phyloP scores from a whole-genome alignment of 2,329 filamentous ascomycete species.

The Talaromyces albobiverticillius region DNA sequence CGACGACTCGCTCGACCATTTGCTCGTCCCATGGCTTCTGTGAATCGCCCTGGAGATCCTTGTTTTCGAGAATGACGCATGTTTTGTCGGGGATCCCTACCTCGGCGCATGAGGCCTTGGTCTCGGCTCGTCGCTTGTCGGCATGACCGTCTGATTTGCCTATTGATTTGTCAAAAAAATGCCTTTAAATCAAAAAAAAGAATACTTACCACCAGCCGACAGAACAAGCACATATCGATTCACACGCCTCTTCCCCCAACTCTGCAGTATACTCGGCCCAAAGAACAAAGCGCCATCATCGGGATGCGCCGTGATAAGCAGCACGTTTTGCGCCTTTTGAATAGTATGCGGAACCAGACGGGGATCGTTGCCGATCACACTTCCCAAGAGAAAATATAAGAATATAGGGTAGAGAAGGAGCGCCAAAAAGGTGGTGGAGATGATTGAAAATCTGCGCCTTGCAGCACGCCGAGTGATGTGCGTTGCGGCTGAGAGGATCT shows the following conservation, averaged over 20 bases:
- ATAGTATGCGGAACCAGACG: conserved; percentile 36
- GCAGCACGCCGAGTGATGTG: conserved; percentile 13
- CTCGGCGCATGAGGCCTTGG: conserved; percentile 21
- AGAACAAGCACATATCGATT: conserved; percentile 21
- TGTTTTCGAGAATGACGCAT: conserved; percentile 35
- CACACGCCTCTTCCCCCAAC: conserved; percentile 16
- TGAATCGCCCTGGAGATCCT: conserved; percentile 38
- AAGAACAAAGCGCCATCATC: conserved; percentile 29
- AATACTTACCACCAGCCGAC: conserved; percentile 15
- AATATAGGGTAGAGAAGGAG: conserved; percentile 24
- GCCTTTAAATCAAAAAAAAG: not conserved
- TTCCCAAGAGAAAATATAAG: conserved; percentile 36
- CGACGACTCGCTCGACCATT: conserved; percentile 31
- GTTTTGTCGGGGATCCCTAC: conserved; percentile 25
- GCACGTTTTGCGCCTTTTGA: conserved; percentile 31
- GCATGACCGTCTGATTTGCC: conserved; percentile 24
- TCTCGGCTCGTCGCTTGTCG: conserved; percentile 18
- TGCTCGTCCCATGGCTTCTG: conserved; percentile 37
- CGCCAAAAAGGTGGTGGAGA: not conserved
- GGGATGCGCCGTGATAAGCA: conserved; percentile 38
- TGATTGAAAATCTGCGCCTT: conserved; percentile 6
- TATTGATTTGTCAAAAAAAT: not conserved
- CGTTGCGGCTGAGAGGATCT: conserved; percentile 9
- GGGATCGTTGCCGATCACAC: conserved; percentile 35
- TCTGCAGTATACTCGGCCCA: conserved; percentile 24